Conservation (phyloP, 495 filamentous ascomycete genomes). For the Viridothelium virens region DNA sequence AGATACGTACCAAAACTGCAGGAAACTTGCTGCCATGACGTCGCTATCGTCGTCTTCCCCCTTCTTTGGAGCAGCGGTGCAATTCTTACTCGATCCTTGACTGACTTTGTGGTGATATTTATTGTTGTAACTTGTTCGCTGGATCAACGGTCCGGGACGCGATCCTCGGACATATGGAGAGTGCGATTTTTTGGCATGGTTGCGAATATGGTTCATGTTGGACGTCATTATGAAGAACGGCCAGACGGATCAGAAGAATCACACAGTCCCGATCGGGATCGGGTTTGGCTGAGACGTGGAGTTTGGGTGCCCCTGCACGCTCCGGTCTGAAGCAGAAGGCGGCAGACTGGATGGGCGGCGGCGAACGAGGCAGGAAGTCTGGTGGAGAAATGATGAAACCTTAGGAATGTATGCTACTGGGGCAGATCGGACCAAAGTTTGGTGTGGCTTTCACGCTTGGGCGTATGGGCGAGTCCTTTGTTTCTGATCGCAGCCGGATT, state of each 20-base stretch:
- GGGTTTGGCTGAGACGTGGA: slow-evolving; percentile 6
- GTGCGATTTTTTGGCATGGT: not conserved
- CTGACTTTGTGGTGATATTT: slow-evolving; percentile 8
- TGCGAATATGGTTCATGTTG: not conserved
- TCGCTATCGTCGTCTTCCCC: slow-evolving; percentile 42
- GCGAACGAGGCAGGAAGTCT: not conserved
- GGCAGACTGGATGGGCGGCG: not conserved
- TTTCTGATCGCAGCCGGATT: not conserved
- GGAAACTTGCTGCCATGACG: slow-evolving; percentile 53
- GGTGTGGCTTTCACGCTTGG: not conserved
- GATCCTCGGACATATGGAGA: slow-evolving; percentile 1
- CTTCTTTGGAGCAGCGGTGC: slow-evolving; percentile 13
- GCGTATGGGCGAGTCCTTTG: not conserved
- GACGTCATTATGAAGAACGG: slow-evolving; percentile 4
- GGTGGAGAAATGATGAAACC: not conserved
- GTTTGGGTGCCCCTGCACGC: not conserved
- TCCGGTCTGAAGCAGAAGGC: not conserved
- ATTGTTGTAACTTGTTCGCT: slow-evolving; percentile 8
- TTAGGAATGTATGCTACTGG: not conserved
- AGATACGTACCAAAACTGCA: slow-evolving; percentile 56
- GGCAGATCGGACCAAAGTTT: not conserved
- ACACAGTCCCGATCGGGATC: slow-evolving; percentile 2
- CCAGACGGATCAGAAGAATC: not conserved
- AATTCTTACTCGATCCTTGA: not conserved
- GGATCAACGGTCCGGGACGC: slow-evolving; percentile 5